Base-by-base conservation (phyloP, 768 basidiomycete species). In the Agrocybe praecox region DNA sequence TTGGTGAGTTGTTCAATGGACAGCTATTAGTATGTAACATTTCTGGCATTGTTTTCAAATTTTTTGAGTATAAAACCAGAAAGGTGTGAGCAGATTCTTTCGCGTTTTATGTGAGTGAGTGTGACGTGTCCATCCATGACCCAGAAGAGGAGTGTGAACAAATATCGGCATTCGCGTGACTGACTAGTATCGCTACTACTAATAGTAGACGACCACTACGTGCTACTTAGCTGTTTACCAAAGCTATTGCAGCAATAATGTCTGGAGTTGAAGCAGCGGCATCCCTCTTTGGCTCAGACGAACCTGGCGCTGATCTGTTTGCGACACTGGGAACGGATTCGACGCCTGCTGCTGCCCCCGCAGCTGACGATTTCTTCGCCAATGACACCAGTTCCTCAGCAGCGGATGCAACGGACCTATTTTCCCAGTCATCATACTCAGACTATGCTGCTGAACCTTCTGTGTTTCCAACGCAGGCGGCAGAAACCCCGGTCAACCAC, bases 191-290 rank as follows among this genome's bases (percentile, higher is more conserved):
- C n/a, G n/a, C n/a, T n/a, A n/a, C 14, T 15, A 40, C 36, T 18
- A 21, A 46, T 24, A 53, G 47, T 52, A 23, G 34, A 55, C 62
- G 57, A 34, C 46, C 24, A 33, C 18, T 40, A 14, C 33, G 43
- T 21, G n/a, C 55, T 15, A 45, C 34, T 32, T 52, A 18, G 29
- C 52, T 19, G 45, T 29, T 23, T 52, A 44, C 34, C 44, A 33
- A 53, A 22, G 9, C 23, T 33, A 47, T 55, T 46, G n/a, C 44
- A 49, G 48, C 10, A 40, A 64, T 65, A 65, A 88, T 89, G 87
- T 81, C 76, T 69, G 76, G 79, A 62, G 84, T 88, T 55, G 89
- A 91, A 76, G 86, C 89, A 62, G 92, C 92, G 33, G 88, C 90
- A 50, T 86, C 89, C 55, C 87, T 94, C 46, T 94, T 94, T 77